phyloP scores from a whole-genome alignment of 163 green algal species.

The Scenedesmus sp. region DNA sequence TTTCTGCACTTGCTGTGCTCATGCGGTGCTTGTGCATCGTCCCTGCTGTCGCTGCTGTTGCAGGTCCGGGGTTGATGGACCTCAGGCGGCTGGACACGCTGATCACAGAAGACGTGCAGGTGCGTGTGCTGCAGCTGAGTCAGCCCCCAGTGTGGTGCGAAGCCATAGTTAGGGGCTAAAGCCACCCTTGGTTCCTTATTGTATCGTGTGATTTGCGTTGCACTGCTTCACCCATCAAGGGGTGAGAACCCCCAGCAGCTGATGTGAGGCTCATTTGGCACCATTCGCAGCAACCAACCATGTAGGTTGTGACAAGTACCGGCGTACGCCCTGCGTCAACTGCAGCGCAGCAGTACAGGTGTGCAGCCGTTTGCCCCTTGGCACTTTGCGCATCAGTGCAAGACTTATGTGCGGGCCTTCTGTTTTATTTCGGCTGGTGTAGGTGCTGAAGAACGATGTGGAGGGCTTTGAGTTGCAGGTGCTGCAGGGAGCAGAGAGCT shows the following conservation, averaged over 20 bases:
- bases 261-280: no score
- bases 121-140: neutral
- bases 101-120: constrained; percentile 40
- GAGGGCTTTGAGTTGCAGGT: constrained; percentile 9
- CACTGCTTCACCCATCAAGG: no score
- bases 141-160: neutral
- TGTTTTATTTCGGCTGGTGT: neutral
- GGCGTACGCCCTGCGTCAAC: no score
- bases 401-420: neutral
- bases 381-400: no score
- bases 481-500: neutral
- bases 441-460: neutral
- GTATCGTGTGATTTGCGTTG: no score
- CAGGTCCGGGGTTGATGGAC: constrained; percentile 36
- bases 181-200: no score
- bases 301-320: no score
- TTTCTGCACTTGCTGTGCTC: neutral
- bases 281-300: no score
- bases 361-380: no score
- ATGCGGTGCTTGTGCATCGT: neutral
- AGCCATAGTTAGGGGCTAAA: no score
- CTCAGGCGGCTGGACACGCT: constrained; percentile 46
- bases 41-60: neutral
- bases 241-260: no score
- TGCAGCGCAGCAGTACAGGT: no score